A percentile compares a stretch with the other conserved stretches of the same genome.
phyloP scores from a whole-genome alignment of 768 basidiomycete genomes.

The Ramaria sp. region DNA sequence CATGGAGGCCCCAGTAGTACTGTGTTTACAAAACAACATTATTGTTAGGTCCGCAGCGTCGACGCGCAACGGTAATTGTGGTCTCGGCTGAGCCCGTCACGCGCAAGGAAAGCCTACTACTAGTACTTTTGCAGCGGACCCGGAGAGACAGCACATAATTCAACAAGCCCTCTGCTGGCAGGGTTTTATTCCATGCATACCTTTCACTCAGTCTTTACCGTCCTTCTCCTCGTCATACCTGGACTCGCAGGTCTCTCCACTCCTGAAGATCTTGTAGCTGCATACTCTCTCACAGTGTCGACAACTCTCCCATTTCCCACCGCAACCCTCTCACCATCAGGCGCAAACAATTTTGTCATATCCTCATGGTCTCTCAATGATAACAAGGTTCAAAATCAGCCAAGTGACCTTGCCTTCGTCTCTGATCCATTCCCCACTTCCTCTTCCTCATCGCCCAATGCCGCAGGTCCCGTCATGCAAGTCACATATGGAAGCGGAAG shows the following conservation, averaged over 20 bases:
- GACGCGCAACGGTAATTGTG: too few relatives aligned
- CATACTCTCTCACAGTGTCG: conserved; percentile 46
- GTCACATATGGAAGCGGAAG: conserved; percentile 55
- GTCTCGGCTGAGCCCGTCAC: not conserved
- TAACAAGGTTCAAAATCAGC: conserved; percentile 49
- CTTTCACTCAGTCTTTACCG: not conserved
- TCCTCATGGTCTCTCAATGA: conserved; percentile 53
- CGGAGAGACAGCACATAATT: not conserved
- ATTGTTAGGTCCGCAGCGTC: too few relatives aligned
- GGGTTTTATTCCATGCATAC: not conserved
- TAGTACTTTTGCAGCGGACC: not conserved
- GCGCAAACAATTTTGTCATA: conserved; percentile 40
- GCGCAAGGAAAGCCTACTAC: too few relatives aligned
- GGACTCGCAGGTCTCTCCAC: not conserved
- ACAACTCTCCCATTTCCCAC: conserved; percentile 58
- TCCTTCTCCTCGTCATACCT: not conserved
- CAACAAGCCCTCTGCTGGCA: not conserved
- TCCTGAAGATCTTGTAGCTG: conserved; percentile 29
- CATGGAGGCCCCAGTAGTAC: too few relatives aligned
- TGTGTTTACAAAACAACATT: not conserved
- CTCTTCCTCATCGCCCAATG: conserved; percentile 12
- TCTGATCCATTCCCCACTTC: conserved; percentile 51
- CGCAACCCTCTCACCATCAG: conserved; percentile 39
- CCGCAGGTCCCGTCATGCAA: conserved; percentile 34
- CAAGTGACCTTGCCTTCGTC: conserved; percentile 49